Conservation (phyloP, 306 rosid genomes). For the Comarum palustre region DNA sequence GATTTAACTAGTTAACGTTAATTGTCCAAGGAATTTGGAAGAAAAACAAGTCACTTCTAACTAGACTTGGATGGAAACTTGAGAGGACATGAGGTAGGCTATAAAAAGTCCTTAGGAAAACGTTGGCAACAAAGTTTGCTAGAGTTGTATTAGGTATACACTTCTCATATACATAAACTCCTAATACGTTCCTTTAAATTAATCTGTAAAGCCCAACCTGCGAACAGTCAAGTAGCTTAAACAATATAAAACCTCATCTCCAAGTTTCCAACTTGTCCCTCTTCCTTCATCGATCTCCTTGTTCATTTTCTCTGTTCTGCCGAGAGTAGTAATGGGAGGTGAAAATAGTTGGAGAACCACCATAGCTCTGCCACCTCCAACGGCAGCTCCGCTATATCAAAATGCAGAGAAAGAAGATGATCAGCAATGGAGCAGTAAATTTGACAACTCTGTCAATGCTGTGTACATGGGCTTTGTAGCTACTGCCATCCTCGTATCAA, state of each 20-base stretch:
- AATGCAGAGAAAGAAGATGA: slow-evolving; percentile 43
- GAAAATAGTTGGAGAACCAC: slow-evolving; percentile 30
- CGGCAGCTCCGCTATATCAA: slow-evolving; percentile 34
- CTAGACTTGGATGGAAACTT: not conserved
- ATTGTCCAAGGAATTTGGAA: not conserved
- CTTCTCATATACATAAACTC: not conserved
- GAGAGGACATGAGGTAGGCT: not conserved
- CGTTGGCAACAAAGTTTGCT: not conserved
- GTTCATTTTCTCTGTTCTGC: not conserved
- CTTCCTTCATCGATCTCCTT: not conserved
- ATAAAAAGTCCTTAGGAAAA: not conserved
- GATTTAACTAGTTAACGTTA: no score
- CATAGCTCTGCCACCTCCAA: slow-evolving; percentile 36
- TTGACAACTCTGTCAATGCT: slow-evolving; percentile 56
- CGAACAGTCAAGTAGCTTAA: not conserved
- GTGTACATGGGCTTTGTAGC: slow-evolving; percentile 70
- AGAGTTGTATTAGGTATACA: not conserved
- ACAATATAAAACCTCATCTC: not conserved
- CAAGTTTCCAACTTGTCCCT: not conserved
- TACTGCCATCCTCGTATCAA: slow-evolving; percentile 68
- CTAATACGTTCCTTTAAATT: not conserved
- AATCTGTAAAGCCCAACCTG: not conserved
- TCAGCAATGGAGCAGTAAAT: slow-evolving; percentile 44
- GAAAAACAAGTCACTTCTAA: not conserved
- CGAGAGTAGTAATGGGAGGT: slow-evolving; percentile 25